Evolutionary conservation across 2,329 filamentous ascomycete species (phyloP).

Genomic region (Colletotrichum viniferum): DNA sequence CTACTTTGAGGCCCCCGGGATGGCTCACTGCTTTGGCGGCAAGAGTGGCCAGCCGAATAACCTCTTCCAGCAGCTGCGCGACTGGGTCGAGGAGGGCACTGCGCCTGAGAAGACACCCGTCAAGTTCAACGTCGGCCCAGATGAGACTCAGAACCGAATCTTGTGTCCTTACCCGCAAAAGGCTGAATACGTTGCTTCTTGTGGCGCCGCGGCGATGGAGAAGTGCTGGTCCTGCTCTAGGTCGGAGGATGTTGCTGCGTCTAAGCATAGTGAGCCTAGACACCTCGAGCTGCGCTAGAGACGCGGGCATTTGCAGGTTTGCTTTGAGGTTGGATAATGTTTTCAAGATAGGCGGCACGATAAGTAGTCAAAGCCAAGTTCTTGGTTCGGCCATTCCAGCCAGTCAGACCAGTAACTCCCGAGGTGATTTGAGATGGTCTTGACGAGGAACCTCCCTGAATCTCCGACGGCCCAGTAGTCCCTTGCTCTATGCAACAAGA

Average conservation of each 20-base stretch:
- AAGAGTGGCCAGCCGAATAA: conserved; percentile 24
- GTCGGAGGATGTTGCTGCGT: neutral
- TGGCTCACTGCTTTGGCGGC: conserved; percentile 35
- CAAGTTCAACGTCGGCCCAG: neutral
- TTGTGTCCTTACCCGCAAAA: conserved; percentile 41
- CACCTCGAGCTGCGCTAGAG: neutral
- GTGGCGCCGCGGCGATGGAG: neutral
- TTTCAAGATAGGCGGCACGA: neutral
- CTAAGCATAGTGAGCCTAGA: neutral
- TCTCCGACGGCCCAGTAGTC: conserved; percentile 36
- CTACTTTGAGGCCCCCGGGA: conserved; percentile 33
- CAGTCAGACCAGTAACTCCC: conserved; percentile 28
- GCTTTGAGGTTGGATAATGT: neutral
- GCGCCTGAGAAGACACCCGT: conserved; percentile 23
- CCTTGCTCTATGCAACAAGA: conserved; percentile 38
- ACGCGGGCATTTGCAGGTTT: no score
- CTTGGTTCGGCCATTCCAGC: conserved; percentile 26
- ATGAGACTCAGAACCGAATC: conserved; percentile 30
- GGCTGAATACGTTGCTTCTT: conserved; percentile 25
- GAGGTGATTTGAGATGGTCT: conserved; percentile 21
- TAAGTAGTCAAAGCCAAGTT: neutral
- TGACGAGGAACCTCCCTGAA: conserved; percentile 26
- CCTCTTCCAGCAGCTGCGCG: conserved; percentile 28
- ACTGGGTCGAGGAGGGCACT: conserved; percentile 35
- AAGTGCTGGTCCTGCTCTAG: neutral